phyloP scores from a whole-genome alignment of 2,329 filamentous ascomycete genomes.

The Colletotrichum liaoningense region DNA sequence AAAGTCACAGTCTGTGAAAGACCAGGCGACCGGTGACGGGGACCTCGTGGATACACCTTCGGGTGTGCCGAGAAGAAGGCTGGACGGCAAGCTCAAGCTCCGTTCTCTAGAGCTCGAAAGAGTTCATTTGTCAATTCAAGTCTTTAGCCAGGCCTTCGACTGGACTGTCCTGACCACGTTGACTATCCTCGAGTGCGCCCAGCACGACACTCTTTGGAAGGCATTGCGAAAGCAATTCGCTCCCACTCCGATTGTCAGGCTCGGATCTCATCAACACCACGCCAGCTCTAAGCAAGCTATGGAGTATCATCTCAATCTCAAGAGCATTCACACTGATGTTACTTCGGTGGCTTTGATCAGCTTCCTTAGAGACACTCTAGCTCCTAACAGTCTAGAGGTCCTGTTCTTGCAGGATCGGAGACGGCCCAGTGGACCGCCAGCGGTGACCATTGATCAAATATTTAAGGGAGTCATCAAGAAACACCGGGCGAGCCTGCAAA shows the following conservation, averaged over 20 bases:
- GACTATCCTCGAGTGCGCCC: conserved; percentile 78
- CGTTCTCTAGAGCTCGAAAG: conserved; percentile 81
- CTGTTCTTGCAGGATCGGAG: conserved; percentile 79
- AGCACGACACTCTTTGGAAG: conserved; percentile 82
- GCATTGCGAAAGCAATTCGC: conserved; percentile 72
- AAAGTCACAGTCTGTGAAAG: neutral
- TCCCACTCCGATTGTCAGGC: conserved; percentile 49
- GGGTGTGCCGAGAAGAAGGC: conserved; percentile 47
- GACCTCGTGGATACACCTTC: neutral
- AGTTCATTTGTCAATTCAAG: conserved; percentile 76
- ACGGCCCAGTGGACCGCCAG: conserved; percentile 54
- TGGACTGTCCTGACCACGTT: conserved; percentile 79
- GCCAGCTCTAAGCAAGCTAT: conserved; percentile 46
- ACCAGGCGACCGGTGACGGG: neutral
- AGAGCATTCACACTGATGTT: conserved; percentile 79
- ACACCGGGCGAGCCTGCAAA: conserved; percentile 78
- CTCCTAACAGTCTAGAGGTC: conserved; percentile 82
- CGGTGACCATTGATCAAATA: conserved; percentile 76
- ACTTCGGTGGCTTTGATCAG: conserved; percentile 76
- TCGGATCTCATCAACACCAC: conserved; percentile 24
- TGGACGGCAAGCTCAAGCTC: conserved; percentile 72
- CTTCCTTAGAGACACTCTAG: conserved; percentile 82
- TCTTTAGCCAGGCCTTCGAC: conserved; percentile 78
- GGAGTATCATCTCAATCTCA: conserved; percentile 75
- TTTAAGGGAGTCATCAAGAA: conserved; percentile 76